Base-by-base conservation (phyloP, 768 basidiomycete species). In the Podaxis mareebaensis region DNA sequence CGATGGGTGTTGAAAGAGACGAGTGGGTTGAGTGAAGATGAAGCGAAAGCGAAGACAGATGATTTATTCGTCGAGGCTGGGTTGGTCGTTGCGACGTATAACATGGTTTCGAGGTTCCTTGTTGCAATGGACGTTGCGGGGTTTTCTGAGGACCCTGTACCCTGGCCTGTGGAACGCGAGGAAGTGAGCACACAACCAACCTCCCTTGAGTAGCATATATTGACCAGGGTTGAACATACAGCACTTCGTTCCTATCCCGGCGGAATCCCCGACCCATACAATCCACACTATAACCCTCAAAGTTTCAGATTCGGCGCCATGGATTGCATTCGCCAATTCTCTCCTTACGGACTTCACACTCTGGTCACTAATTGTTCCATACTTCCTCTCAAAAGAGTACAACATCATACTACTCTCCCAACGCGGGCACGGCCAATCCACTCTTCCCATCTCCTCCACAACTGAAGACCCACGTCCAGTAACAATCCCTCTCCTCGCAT, bases 31-130 rank as follows among this genome's bases (percentile, higher is more conserved):
- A 58, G 36, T 1, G 64, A 67, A 13, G 65, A 72, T 12, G 71
- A 72, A 1, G 56, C 73, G 12, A 67, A 76, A 48, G 71, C 66
- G 6, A 67, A 68, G 54, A 71, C 73, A 0, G 76, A 84, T 51
- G 81, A 81, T 69, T 65, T 84, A 7, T 76, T 87, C 42, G 82
- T 85, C 40, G 88, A 90, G 68, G 83, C 81, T 20, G 77, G 80
- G 0, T 78, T 83, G 58, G 76, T 83, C 1, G 81, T 82, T 0
- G 83, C 83, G 4, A 74, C 78, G 0, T 90, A 90, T 72, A 89
- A 89, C 74, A 85, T 89, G 84, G 87, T 90, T 6, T 88, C 86
- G 20, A 78, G 88, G n/a, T 83, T 89, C 66, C 75, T 90, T 33
- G 75, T 87, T 12, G 79, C 86, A 0, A 77, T 85, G 12, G 87